These are phyloP conservation scores for Cryptosporidium andersoni DNA, from an alignment of 169 alveolate species.

Conservation along the genomic window DNA sequence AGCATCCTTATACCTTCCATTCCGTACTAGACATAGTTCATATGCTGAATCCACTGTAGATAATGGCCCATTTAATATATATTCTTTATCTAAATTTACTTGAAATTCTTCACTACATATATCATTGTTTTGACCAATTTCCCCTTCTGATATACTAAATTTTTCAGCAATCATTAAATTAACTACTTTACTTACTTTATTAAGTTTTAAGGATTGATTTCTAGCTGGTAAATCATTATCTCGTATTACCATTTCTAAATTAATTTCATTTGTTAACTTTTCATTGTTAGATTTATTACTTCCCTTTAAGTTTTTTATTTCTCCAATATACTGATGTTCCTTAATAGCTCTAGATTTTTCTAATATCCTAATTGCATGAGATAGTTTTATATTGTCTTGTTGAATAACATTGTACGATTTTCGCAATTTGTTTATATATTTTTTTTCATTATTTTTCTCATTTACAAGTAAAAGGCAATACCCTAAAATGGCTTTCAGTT, in stretches of 20 bases:
- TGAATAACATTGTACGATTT: conserved; percentile 12
- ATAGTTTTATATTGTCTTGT: conserved; percentile 44
- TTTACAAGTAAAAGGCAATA: too few species aligned
- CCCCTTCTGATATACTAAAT: conserved; percentile 15
- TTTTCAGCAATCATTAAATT: background rate
- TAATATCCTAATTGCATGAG: conserved; percentile 26
- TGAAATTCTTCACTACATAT: background rate
- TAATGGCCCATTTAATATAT: conserved; percentile 16
- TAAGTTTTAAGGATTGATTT: too few species aligned
- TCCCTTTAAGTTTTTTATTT: background rate
- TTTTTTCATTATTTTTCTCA: conserved; percentile 19
- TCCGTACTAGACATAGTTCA: conserved; percentile 44
- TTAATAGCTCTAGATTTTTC: background rate
- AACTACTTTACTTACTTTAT: too few species aligned
- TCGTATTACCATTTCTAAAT: background rate
- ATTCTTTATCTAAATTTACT: conserved; percentile 2
- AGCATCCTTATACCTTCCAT: conserved; percentile 63
- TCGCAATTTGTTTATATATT: conserved; percentile 10
- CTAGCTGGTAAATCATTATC: too few species aligned
- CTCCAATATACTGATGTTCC: background rate
- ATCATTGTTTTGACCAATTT: background rate
- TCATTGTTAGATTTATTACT: background rate
- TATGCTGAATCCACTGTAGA: conserved; percentile 40
- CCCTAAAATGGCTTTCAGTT: too few species aligned
- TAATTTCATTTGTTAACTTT: background rate